These are phyloP conservation scores for Sphaceloma murrayae DNA, from an alignment of 2,329 filamentous ascomycete species.

Conservation along the genomic window DNA sequence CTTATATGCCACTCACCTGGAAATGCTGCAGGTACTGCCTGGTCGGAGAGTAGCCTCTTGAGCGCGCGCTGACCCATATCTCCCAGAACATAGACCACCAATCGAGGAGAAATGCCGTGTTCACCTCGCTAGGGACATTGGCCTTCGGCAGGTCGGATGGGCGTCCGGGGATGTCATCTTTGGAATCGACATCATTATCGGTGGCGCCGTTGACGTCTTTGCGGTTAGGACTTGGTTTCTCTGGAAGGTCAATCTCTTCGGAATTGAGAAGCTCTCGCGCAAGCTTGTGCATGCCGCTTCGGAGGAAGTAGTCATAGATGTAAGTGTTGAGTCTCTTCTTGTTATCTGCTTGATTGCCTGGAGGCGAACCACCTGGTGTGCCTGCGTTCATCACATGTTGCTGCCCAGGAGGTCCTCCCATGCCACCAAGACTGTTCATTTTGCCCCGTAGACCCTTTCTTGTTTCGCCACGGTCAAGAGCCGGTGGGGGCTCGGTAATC, in stretches of 20 bases:
- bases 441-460: constrained; percentile 51
- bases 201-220: constrained; percentile 59
- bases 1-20: too few species aligned
- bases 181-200: constrained; percentile 63
- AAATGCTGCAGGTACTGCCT: constrained; percentile 72
- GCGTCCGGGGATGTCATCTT: constrained; percentile 68
- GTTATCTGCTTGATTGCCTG: constrained; percentile 23
- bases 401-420: constrained; percentile 55
- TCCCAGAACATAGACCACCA: constrained; percentile 99
- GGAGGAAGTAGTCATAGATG: constrained; percentile 86
- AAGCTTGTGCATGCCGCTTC: constrained; percentile 72
- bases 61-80: constrained; percentile 75
- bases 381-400: constrained; percentile 37
- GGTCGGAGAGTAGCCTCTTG: constrained; percentile 37
- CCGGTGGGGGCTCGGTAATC: constrained; percentile 16
- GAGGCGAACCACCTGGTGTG: constrained; percentile 22
- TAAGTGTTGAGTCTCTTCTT: constrained; percentile 59
- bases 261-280: constrained; percentile 60
- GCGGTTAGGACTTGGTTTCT: constrained; percentile 51
- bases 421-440: constrained; percentile 59
- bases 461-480: constrained; percentile 10
- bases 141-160: constrained; percentile 72
- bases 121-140: constrained; percentile 54
- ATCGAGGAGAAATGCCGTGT: constrained; percentile 82
- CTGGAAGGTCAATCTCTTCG: constrained; percentile 41